These are phyloP conservation scores for Lachnellula subtilissima DNA, from an alignment of 2,329 filamentous ascomycete species.

Conservation along the genomic window DNA sequence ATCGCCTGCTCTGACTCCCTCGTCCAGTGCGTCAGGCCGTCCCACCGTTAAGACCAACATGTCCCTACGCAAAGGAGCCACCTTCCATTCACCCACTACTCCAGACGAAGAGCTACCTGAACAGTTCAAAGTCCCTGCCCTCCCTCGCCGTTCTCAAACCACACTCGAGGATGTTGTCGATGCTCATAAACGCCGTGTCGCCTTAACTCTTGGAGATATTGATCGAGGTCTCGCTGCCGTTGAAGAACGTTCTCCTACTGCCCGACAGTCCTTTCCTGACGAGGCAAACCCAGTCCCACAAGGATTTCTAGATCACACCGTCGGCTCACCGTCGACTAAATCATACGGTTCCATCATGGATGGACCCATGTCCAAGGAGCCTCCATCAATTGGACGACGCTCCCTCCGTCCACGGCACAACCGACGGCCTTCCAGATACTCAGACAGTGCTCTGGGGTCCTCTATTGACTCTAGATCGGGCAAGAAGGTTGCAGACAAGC, in stretches of 20 bases:
- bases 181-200: slow-evolving; percentile 64
- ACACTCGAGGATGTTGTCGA: slow-evolving; percentile 67
- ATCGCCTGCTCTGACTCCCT: slow-evolving; percentile 40
- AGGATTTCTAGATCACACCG: slow-evolving; percentile 52
- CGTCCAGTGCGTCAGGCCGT: slow-evolving; percentile 37
- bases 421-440: slow-evolving; percentile 57
- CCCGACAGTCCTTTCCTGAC: slow-evolving; percentile 44
- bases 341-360: slow-evolving; percentile 30
- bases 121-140: slow-evolving; percentile 36
- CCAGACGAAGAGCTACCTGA: slow-evolving; percentile 35
- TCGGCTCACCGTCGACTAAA: slow-evolving; percentile 41
- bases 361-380: slow-evolving; percentile 40
- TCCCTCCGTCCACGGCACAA: slow-evolving; percentile 48
- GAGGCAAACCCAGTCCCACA: slow-evolving; percentile 56
- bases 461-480: slow-evolving; percentile 62
- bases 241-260: slow-evolving; percentile 34
- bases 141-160: slow-evolving; percentile 63
- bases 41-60: slow-evolving; percentile 50
- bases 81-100: slow-evolving; percentile 46
- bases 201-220: slow-evolving; percentile 60
- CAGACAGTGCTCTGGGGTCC: slow-evolving; percentile 84
- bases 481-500: slow-evolving; percentile 42
- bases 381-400: slow-evolving; percentile 42
- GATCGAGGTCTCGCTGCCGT: slow-evolving; percentile 55
- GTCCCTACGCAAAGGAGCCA: slow-evolving; percentile 65